A percentile compares a stretch with the other conserved stretches of the same genome.
Evolutionary conservation across 1,284 basidiomycete genomes (phyloP).

Genomic region (Puccinia triticina): DNA sequence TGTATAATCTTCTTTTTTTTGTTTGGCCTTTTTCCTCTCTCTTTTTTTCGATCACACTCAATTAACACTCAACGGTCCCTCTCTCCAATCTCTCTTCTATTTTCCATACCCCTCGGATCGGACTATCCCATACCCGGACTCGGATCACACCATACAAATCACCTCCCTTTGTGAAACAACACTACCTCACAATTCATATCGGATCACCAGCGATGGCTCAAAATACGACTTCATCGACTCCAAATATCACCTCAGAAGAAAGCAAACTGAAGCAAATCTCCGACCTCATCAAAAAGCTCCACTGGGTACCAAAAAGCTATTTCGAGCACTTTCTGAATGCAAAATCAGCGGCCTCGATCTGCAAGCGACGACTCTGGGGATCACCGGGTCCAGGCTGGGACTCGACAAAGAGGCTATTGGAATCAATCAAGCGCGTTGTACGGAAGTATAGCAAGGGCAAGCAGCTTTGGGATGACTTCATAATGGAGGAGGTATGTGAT

Average conservation of each 20-base stretch:
- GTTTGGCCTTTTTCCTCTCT: too few species aligned
- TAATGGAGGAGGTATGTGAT: slow-evolving; percentile 2
- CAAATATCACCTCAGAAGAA: neutral
- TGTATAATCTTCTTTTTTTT: too few species aligned
- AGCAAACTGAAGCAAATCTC: neutral
- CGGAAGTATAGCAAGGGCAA: neutral
- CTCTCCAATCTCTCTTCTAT: too few species aligned
- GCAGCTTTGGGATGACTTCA: neutral
- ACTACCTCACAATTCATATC: too few species aligned
- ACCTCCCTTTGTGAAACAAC: too few species aligned
- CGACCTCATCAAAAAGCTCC: neutral
- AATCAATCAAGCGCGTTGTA: slow-evolving; percentile 3
- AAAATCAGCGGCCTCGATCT: neutral
- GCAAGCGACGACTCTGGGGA: neutral
- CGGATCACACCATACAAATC: too few species aligned
- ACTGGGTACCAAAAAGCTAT: neutral
- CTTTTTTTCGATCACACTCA: too few species aligned
- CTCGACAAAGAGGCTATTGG: neutral
- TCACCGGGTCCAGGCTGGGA: neutral
- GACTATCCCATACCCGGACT: too few species aligned
- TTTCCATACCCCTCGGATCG: too few species aligned
- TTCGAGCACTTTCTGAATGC: neutral
- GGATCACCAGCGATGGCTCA: too few species aligned
- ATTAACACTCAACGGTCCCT: too few species aligned
- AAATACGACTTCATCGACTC: too few species aligned